phyloP scores from a whole-genome alignment of 352 stramenopile species.

The Globisporangium echinulatum region DNA sequence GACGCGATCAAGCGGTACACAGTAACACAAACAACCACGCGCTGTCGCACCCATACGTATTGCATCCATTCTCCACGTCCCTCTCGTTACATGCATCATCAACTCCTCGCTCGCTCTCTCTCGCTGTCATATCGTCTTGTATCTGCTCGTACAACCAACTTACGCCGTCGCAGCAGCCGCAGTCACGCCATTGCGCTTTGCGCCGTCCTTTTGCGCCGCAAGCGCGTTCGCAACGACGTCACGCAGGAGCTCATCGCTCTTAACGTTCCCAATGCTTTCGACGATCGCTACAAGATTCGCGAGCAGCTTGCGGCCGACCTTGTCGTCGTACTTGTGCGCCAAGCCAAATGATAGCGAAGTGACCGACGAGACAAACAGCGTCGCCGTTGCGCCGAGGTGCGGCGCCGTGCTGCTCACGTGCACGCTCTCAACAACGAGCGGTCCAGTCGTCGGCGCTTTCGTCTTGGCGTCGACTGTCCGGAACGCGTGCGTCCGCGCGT shows the following conservation, averaged over 20 bases:
- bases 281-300: conserved; percentile 7
- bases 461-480: conserved; percentile 7
- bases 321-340: conserved; percentile 24
- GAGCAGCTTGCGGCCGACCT: conserved; percentile 14
- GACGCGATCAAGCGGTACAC: too few relatives aligned
- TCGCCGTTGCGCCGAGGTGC: conserved; percentile 14
- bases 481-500: conserved; percentile 6
- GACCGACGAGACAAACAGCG: conserved; percentile 21
- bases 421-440: conserved; percentile 17
- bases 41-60: too few relatives aligned
- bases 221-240: conserved; percentile 15
- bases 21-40: too few relatives aligned
- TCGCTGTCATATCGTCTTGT: too few relatives aligned
- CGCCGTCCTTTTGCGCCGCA: too few relatives aligned
- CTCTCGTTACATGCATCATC: too few relatives aligned
- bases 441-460: conserved; percentile 5
- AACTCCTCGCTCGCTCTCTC: too few relatives aligned
- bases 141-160: too few relatives aligned
- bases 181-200: too few relatives aligned
- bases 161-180: too few relatives aligned
- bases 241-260: conserved; percentile 1
- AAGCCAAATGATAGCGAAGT: conserved; percentile 23
- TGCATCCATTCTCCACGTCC: too few relatives aligned
- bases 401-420: conserved; percentile 23
- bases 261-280: conserved; percentile 8